Base-by-base conservation (phyloP, 345 rosid genomes). In the Kandelia obovata region DNA sequence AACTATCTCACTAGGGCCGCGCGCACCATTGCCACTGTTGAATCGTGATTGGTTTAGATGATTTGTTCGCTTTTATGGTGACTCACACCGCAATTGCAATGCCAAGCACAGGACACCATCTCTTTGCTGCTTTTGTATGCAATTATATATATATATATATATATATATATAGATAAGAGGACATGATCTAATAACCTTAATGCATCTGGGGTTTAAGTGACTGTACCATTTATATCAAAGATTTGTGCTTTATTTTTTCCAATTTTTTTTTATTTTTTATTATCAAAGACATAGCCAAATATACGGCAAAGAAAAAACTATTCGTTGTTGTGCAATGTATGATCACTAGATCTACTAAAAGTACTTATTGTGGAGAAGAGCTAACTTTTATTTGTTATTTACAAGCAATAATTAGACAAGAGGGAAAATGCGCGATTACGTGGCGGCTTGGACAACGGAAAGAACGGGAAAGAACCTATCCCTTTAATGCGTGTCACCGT, bases 81-180 rank as follows among this genome's bases (percentile, higher is more conserved):
- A 77, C 65, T 75, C 81, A 77, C 30, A 68, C 62, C 77, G 72
- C 82, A 76, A 71, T 64, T 68, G 37, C 71, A 51, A 35, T 21
- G 9, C 60, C 63, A 70, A 78, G 77, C 77, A 76, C 71, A 53
- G 67, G 64, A 55, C 57, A 61, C 57, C 26, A 28, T 1, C 43
- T 19, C 11, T 34, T 15, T 17, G 15, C 2, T 39, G 0, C 30
- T 15, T n/a, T 30, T 1, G 37, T 28, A 2, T 7, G 11, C 32
- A 47, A 21, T 15, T 52, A 6, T 0, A 10, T 23, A 11, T 17
- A 11, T 26, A 5, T 27, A n/a, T 52, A 6, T 0, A 10, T 23
- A 11, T 17, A 11, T 26, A 5, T 27, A n/a, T n/a, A 6, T 2
- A 30, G 13, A 34, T 9, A n/a, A n/a, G 19, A 1, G 27, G 28